Percentiles rank a stretch among this genome's conserved stretches.
Evolutionary conservation across 139 green algal genomes (phyloP).

Genomic region (Chlamydomonas sp.): DNA sequence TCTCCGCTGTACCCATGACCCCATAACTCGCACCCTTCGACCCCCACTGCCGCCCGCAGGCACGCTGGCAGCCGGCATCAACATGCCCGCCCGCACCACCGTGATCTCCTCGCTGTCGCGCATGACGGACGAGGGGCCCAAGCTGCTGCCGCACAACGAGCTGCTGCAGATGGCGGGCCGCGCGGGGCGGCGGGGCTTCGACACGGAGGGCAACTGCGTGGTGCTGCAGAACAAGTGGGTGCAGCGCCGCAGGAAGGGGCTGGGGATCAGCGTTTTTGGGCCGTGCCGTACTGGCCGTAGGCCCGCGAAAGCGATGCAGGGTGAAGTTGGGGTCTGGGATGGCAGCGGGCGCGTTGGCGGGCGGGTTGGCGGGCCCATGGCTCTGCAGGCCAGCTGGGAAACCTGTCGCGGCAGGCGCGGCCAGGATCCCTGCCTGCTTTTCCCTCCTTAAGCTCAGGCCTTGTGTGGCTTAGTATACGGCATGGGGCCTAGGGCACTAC

Average conservation of each 20-base stretch:
- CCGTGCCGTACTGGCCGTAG: background rate
- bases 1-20: no score
- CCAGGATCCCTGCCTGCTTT: no score
- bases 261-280: background rate
- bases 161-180: conserved; percentile 87
- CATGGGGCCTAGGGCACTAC: no score
- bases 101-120: conserved; percentile 81
- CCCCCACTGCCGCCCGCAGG: conserved; percentile 51
- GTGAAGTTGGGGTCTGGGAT: no score
- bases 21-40: background rate
- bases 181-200: conserved; percentile 85
- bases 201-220: conserved; percentile 81
- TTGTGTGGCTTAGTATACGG: no score
- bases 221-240: conserved; percentile 71
- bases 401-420: no score
- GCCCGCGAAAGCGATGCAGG: background rate
- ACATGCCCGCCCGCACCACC: conserved; percentile 97
- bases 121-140: conserved; percentile 58
- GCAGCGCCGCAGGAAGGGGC: background rate
- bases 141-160: conserved; percentile 88
- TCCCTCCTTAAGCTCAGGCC: no score
- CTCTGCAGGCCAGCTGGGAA: no score
- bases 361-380: no score
- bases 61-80: conserved; percentile 97
- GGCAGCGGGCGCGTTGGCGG: no score